Evolutionary conservation across 495 filamentous ascomycete species (phyloP).

Genomic region (Aspergillus sparsus): DNA sequence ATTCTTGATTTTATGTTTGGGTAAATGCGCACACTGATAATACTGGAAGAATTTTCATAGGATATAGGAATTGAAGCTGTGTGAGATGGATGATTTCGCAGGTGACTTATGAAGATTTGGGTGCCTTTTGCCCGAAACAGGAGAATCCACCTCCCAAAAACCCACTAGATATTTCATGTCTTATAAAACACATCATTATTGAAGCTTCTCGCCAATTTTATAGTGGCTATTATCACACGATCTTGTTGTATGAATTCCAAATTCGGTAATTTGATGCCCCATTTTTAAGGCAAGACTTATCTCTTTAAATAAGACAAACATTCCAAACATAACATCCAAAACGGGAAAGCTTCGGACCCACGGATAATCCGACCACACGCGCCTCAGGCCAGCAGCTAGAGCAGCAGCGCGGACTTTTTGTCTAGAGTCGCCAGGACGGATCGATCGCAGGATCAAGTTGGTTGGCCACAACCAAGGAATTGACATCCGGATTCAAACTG

Average conservation of each 20-base stretch:
- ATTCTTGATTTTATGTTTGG: no score
- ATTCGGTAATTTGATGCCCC: background rate
- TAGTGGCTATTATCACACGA: background rate
- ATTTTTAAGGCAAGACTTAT: background rate
- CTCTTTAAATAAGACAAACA: slow-evolving; percentile 8
- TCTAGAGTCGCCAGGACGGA: slow-evolving; percentile 24
- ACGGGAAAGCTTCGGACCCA: slow-evolving; percentile 7
- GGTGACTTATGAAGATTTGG: no score
- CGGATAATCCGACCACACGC: slow-evolving; percentile 25
- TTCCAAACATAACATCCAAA: slow-evolving; percentile 7
- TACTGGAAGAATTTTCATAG: no score
- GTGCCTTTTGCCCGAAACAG: no score
- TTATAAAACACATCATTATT: no score
- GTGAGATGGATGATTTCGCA: no score
- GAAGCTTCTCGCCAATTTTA: no score
- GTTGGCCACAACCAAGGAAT: slow-evolving; percentile 26
- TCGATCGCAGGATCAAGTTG: slow-evolving; percentile 32
- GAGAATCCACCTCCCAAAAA: no score
- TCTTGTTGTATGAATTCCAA: slow-evolving; percentile 6
- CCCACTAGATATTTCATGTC: no score
- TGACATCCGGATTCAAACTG: slow-evolving; percentile 10
- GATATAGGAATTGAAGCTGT: no score
- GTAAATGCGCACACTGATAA: no score
- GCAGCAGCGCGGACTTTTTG: slow-evolving; percentile 40
- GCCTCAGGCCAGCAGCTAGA: slow-evolving; percentile 25